Base-by-base conservation (phyloP, 768 basidiomycete genomes). In the Psilocybe tampanensis region DNA sequence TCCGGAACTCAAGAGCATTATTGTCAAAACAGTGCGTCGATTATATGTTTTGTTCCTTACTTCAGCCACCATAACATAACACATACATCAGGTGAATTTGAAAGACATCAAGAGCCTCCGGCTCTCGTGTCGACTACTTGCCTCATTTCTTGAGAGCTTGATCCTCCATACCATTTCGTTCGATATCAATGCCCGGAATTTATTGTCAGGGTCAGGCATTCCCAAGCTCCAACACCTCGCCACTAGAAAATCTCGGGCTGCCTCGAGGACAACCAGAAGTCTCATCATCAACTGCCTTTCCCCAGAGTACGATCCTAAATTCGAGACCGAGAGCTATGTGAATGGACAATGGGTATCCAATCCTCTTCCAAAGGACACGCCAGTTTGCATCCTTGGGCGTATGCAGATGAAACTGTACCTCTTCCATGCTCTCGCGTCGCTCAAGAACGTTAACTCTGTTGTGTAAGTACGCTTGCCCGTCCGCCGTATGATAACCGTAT, bases 71-170 rank as follows among this genome's bases (percentile, higher is more conserved):
- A 8, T 23, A 21, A 19, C n/a, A n/a, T n/a, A n/a, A n/a, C 15
- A 34, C 26, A 13, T 45, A 58, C 13, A 43, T 49, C 44, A 64
- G 63, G 19, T 64, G 18, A 48, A 54, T 11, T 21, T 43, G 13
- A 19, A n/a, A 6, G 36, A 56, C 29, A 32, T 61, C 8, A 51
- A 54, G 36, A 29, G 15, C 17, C 47, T 64, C 22, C 63, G 63
- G 3, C 53, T 64, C 19, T 45, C 53, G 21, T 64, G 63, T 60
- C 56, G 56, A 33, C 34, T 41, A 22, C 49, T 64, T 8, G 53
- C 50, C 13, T 42, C 23, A 26, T 33, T 44, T 12, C 58, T 64
- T 18, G 47, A 19, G 19, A 17, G 55, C 23, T 34, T 26, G 19
- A 43, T 55, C 23, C 51, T 64, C 18, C 60, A 57, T n/a, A 44